phyloP scores from a whole-genome alignment of 148 eudicot species.

The Linanthus parryae region DNA sequence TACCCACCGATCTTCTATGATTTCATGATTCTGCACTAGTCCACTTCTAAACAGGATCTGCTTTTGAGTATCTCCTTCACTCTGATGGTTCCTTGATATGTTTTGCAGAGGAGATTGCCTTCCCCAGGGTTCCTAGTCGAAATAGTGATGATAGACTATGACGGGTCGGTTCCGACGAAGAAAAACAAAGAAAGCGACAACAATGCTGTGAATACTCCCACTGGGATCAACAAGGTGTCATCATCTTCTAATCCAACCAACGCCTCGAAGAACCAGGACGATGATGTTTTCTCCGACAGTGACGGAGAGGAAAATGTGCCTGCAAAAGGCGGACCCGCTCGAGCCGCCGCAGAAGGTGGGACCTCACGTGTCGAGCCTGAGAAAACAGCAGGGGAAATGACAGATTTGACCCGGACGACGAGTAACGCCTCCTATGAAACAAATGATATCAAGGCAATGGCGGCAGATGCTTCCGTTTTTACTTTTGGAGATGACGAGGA shows the following conservation, averaged over 20 bases:
- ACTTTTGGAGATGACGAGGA: conserved; percentile 93
- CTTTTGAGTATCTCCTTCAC: too few species aligned
- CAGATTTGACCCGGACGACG: conserved; percentile 20
- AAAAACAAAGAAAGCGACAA: conserved; percentile 26
- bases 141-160: conserved; percentile 75
- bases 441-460: conserved; percentile 83
- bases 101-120: conserved; percentile 73
- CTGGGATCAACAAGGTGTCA: conserved; percentile 22
- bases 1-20: too few species aligned
- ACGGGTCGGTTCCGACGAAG: conserved; percentile 41
- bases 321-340: conserved; percentile 25
- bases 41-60: too few species aligned
- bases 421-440: conserved; percentile 26
- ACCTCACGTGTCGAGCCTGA: conserved; percentile 16
- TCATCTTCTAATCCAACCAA: conserved; percentile 21
- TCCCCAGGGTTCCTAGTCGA: conserved; percentile 80
- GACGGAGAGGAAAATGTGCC: conserved; percentile 68
- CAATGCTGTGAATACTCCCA: conserved; percentile 20
- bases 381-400: conserved; percentile 10
- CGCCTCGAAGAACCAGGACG: conserved; percentile 40
- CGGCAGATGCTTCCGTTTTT: conserved; percentile 98
- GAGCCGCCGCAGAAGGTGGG: conserved; percentile 18
- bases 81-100: background rate
- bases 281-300: conserved; percentile 85
- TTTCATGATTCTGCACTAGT: too few species aligned